Evolutionary conservation across 495 filamentous ascomycete species (phyloP), one percentile per base, ranked within the genome.

Genomic region (Chaetomium cochliodes): DNA sequence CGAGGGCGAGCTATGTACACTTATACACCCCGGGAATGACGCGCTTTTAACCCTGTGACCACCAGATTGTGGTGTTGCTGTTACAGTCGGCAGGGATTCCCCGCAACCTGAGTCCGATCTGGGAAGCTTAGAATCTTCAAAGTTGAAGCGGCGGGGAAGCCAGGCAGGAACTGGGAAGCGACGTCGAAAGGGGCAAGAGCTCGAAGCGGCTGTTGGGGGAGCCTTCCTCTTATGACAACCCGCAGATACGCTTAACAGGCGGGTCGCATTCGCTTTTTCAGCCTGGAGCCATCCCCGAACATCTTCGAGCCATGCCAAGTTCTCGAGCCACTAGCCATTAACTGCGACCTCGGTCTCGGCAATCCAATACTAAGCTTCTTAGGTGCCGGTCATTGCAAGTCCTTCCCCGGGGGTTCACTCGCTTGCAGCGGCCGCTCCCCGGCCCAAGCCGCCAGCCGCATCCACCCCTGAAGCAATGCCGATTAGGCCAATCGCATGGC

Each of bases 181-280:
- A 58, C 54, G 20, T 50, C 54, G 22, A 64, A 58, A 58, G 20
- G 15, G 44, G 62, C 42, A 58, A 59, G 47, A 22, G 54, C 26
- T 33, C 52, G 46, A 20, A 52, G 46, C 26, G 51, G 62, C 28
- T 30, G 42, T 58, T 54, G 53, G 62, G 49, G 33, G 22, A 13
- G 44, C 52, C 60, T 58, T 51, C 46, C 63, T 23, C 49, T 59
- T 59, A 33, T 65, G 63, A 59, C 15, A 28, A 18, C 33, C 33
- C 33, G 33, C 33, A 37, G 33, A 8, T 11, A 8, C 33, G 33
- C 33, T 37, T 37, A 12, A 12, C 1, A 37, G 5, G 33, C 33
- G 33, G 33, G 33, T 37, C 33, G 33, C 33, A 37, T 37, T 60
- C 18, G 26, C 58, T 60, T 60, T 15, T 20, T 13, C n/a, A 26